These are phyloP conservation scores for Globisporangium acanthophoron DNA, from an alignment of 352 stramenopile species.

Conservation along the genomic window DNA sequence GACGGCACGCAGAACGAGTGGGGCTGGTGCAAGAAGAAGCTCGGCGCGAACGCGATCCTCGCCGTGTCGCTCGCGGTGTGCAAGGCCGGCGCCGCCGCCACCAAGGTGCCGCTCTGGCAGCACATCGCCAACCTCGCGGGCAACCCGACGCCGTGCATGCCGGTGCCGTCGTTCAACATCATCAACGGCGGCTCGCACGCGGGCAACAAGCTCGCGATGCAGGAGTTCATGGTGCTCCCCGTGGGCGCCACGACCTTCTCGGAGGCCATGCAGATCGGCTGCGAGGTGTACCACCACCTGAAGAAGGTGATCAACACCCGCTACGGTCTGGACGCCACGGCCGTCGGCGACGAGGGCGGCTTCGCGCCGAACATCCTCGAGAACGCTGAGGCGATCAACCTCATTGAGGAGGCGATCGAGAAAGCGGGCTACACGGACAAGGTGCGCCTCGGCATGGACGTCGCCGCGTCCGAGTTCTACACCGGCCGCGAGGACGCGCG, in stretches of 20 bases:
- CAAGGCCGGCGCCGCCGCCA: slow-evolving; percentile 94
- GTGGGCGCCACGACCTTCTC: slow-evolving; percentile 87
- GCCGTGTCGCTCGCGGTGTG: slow-evolving; percentile 95
- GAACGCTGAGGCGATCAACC: slow-evolving; percentile 94
- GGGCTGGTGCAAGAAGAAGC: slow-evolving; percentile 94
- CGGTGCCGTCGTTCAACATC: slow-evolving; percentile 99
- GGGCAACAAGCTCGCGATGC: slow-evolving; percentile 98
- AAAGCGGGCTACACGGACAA: slow-evolving; percentile 95
- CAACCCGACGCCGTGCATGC: slow-evolving; percentile 92
- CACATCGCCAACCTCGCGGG: slow-evolving; percentile 98
- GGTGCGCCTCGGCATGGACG: slow-evolving; percentile 97
- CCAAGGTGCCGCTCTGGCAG: slow-evolving; percentile 95
- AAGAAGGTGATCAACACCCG: slow-evolving; percentile 99
- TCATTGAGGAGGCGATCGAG: slow-evolving; percentile 97
- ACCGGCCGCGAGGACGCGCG: slow-evolving; percentile 89
- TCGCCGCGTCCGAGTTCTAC: slow-evolving; percentile 98
- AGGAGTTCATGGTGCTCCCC: slow-evolving; percentile 99
- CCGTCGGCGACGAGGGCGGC: slow-evolving; percentile 98
- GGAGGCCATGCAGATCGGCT: slow-evolving; percentile 97
- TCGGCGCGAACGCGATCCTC: slow-evolving; percentile 99
- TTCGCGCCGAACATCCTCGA: slow-evolving; percentile 97
- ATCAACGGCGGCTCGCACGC: slow-evolving; percentile 99
- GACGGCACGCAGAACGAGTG: slow-evolving; percentile 97
- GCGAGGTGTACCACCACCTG: slow-evolving; percentile 98
- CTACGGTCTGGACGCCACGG: slow-evolving; percentile 98